phyloP scores from a whole-genome alignment of 1,284 basidiomycete species.

The Sphaerobolus stellatus region DNA sequence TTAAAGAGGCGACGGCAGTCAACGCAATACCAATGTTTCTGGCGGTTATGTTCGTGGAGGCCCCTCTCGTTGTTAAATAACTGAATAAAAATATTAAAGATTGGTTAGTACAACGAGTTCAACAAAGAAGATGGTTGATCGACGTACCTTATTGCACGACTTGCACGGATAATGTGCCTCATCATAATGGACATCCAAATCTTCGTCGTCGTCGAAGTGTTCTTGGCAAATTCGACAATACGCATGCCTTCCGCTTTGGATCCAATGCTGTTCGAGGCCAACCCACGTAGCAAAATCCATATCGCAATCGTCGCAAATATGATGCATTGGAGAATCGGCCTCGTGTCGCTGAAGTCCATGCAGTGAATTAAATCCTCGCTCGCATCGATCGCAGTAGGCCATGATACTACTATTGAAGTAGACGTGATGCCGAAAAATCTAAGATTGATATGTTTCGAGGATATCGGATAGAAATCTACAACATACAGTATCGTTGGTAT shows the following conservation, averaged over 20 bases:
- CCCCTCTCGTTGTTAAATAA: constrained; percentile 37
- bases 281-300: constrained; percentile 33
- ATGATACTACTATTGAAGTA: constrained; percentile 19
- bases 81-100: constrained; percentile 8
- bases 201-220: constrained; percentile 29
- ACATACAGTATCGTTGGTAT: no score
- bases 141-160: not conserved
- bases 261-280: constrained; percentile 37
- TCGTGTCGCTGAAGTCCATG: constrained; percentile 30
- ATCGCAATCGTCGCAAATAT: constrained; percentile 36
- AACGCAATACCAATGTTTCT: constrained; percentile 50
- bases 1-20: constrained; percentile 44
- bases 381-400: constrained; percentile 36
- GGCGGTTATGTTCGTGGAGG: constrained; percentile 47
- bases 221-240: constrained; percentile 47
- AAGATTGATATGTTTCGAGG: no score
- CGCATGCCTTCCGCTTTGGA: constrained; percentile 37
- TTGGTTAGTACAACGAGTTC: constrained; percentile 10
- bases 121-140: not conserved
- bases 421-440: not conserved
- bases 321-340: constrained; percentile 26
- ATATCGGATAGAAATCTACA: no score
- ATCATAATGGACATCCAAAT: not conserved
- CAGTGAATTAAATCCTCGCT: constrained; percentile 27
- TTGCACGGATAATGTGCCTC: constrained; percentile 2